These are phyloP conservation scores for Chenopodium suecicum DNA, from an alignment of 148 eudicot genomes.

Conservation along the genomic window DNA sequence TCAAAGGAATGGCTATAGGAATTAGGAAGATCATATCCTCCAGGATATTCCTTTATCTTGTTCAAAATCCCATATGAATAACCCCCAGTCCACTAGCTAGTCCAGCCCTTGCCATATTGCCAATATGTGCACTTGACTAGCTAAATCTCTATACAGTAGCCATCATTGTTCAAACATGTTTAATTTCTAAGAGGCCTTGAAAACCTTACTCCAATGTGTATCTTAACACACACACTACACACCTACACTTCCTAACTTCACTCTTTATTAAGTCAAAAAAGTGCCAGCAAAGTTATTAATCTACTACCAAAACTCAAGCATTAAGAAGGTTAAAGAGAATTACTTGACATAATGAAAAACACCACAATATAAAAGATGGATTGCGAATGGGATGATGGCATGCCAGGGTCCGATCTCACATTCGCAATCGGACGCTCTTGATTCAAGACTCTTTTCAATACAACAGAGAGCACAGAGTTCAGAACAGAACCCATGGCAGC, in stretches of 20 bases:
- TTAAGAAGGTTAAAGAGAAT: slow-evolving; percentile 20
- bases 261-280: neutral
- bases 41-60: neutral
- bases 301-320: neutral
- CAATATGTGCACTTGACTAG: too few relatives aligned
- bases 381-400: slow-evolving; percentile 97
- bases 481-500: slow-evolving; percentile 62
- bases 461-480: slow-evolving; percentile 46
- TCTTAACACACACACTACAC: neutral
- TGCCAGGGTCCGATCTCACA: slow-evolving; percentile 75
- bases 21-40: neutral
- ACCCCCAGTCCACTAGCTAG: neutral
- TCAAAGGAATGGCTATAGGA: too few relatives aligned
- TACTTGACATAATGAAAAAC: slow-evolving; percentile 60
- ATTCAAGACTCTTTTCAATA: slow-evolving; percentile 61
- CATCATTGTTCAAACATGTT: too few relatives aligned
- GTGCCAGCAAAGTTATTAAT: neutral
- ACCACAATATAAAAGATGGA: slow-evolving; percentile 53
- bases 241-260: neutral
- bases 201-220: neutral
- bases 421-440: slow-evolving; percentile 73
- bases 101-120: too few relatives aligned
- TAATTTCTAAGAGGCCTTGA: neutral
- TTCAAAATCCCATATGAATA: neutral
- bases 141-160: too few relatives aligned